Percentiles rank a stretch among this genome's conserved stretches.
Conservation (phyloP, 352 stramenopile species). For the Pythium aquatile region DNA sequence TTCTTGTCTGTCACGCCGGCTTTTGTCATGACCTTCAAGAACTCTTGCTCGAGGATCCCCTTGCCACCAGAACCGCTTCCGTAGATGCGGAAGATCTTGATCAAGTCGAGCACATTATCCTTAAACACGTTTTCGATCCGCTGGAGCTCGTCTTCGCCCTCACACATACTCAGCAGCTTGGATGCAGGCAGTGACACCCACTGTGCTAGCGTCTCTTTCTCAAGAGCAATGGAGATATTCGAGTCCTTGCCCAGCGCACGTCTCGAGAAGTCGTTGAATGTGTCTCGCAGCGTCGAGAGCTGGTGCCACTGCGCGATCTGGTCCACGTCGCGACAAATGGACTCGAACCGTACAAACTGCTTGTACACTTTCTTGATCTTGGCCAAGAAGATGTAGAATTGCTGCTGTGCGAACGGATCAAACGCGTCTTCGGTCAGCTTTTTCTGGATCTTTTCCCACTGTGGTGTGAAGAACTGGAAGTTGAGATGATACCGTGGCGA, state of each 20-base stretch:
- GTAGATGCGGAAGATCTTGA: conserved; percentile 80
- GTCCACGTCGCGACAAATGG: conserved; percentile 48
- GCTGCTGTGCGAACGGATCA: conserved; percentile 66
- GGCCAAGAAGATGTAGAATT: conserved; percentile 71
- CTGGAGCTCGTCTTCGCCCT: conserved; percentile 56
- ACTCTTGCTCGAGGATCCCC: conserved; percentile 76
- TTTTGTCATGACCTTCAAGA: conserved; percentile 82
- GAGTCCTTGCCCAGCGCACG: conserved; percentile 69
- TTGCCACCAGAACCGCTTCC: conserved; percentile 61
- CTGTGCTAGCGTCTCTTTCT: conserved; percentile 67
- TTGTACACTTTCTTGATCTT: conserved; percentile 65
- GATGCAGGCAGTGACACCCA: conserved; percentile 47
- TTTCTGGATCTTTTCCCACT: conserved; percentile 72
- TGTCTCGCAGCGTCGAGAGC: conserved; percentile 40
- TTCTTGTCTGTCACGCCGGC: conserved; percentile 77
- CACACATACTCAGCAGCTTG: conserved; percentile 57
- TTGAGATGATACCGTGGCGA: conserved; percentile 57
- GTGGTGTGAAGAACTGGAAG: conserved; percentile 50
- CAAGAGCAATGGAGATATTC: conserved; percentile 61
- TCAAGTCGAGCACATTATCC: conserved; percentile 72
- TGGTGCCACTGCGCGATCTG: conserved; percentile 61
- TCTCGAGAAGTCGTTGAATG: conserved; percentile 65
- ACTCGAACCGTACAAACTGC: conserved; percentile 56
- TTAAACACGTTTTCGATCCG: conserved; percentile 70
- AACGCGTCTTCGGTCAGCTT: conserved; percentile 55